phyloP scores from a whole-genome alignment of 345 rosid species.

The Erucastrum elatum region DNA sequence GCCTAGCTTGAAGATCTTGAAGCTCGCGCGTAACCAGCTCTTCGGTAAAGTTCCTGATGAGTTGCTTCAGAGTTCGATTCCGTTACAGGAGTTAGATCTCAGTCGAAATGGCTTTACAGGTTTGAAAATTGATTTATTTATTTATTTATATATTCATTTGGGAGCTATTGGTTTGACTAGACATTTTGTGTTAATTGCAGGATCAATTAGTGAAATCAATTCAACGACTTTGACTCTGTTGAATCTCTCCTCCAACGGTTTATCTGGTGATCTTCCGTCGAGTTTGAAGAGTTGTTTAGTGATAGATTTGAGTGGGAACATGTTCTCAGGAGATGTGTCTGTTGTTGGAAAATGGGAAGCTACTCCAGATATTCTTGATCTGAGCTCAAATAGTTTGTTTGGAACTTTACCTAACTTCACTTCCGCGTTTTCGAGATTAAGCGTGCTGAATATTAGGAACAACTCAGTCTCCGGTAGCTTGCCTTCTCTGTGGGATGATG shows the following conservation, averaged over 20 bases:
- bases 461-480: slow-evolving; percentile 65
- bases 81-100: slow-evolving; percentile 78
- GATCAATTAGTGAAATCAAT: slow-evolving; percentile 55
- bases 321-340: slow-evolving; percentile 62
- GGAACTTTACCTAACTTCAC: slow-evolving; percentile 71
- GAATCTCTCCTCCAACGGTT: slow-evolving; percentile 73
- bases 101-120: slow-evolving; percentile 88
- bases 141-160: background rate
- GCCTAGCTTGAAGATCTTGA: slow-evolving; percentile 54
- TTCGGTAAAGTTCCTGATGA: slow-evolving; percentile 64
- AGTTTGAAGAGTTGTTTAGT: slow-evolving; percentile 43
- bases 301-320: slow-evolving; percentile 77
- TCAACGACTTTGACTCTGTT: slow-evolving; percentile 63
- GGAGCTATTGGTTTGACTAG: slow-evolving; percentile 25
- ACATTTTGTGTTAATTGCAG: slow-evolving; percentile 46
- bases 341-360: slow-evolving; percentile 67
- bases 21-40: slow-evolving; percentile 63
- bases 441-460: slow-evolving; percentile 55
- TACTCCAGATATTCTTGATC: slow-evolving; percentile 64
- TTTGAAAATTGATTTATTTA: slow-evolving; percentile 10
- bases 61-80: slow-evolving; percentile 57
- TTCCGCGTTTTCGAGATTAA: slow-evolving; percentile 55
- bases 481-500: slow-evolving; percentile 55
- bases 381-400: slow-evolving; percentile 76
- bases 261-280: slow-evolving; percentile 73